These are phyloP conservation scores for Begonia fuchsioides DNA, from an alignment of 306 rosid genomes.

Conservation along the genomic window DNA sequence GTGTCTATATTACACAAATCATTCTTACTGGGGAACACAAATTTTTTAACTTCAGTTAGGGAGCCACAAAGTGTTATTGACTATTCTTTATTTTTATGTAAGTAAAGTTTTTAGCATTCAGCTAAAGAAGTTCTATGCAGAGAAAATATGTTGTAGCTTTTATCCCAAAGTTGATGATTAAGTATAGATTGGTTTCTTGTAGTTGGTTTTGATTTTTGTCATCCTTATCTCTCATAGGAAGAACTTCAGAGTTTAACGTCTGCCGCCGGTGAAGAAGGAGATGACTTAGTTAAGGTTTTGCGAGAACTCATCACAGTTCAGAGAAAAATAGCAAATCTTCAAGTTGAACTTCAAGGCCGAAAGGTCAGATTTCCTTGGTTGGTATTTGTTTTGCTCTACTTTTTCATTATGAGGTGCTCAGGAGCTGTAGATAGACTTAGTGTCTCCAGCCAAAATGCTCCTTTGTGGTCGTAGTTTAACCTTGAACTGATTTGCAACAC, in stretches of 20 bases:
- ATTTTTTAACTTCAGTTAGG: no score
- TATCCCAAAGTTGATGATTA: no score
- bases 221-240: constrained; percentile 25
- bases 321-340: constrained; percentile 82
- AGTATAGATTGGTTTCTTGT: no score
- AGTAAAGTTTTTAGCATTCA: no score
- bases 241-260: constrained; percentile 40
- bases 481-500: constrained; percentile 7
- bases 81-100: no score
- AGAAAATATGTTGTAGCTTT: no score
- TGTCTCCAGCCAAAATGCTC: neutral
- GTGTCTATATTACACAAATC: no score
- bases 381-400: neutral
- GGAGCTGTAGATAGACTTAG: neutral
- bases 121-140: no score
- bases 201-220: no score
- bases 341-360: constrained; percentile 97
- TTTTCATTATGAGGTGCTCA: neutral
- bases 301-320: constrained; percentile 80
- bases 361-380: constrained; percentile 31
- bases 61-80: no score
- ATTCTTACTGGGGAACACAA: no score
- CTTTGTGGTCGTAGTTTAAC: neutral
- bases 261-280: constrained; percentile 61
- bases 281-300: constrained; percentile 66